A percentile compares a stretch with the other conserved stretches of the same genome.
Evolutionary conservation across 2,329 filamentous ascomycete genomes (phyloP).

Genomic region (Stagonosporopsis cucurbitacearum): DNA sequence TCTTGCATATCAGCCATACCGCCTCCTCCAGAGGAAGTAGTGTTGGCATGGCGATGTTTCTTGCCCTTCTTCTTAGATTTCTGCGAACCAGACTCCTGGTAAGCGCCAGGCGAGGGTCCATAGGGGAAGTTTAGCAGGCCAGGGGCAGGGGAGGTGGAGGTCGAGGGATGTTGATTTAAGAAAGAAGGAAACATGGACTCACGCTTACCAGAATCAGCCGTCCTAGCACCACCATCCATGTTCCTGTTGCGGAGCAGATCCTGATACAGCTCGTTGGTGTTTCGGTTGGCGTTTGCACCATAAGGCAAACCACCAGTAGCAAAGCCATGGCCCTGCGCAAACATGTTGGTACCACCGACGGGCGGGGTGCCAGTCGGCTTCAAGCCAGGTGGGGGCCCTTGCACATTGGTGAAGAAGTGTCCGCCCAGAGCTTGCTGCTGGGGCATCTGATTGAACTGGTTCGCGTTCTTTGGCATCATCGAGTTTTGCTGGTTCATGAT

Average conservation of each 20-base stretch:
- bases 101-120: constrained; percentile 81
- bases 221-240: constrained; percentile 69
- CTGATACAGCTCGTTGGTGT: constrained; percentile 75
- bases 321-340: constrained; percentile 86
- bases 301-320: constrained; percentile 72
- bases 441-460: constrained; percentile 58
- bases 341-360: constrained; percentile 79
- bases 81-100: constrained; percentile 84
- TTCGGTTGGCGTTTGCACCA: constrained; percentile 69
- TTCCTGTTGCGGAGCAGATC: constrained; percentile 75
- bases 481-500: constrained; percentile 83
- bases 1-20: constrained; percentile 99
- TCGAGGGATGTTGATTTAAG: constrained; percentile 82
- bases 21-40: constrained; percentile 99
- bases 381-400: constrained; percentile 90
- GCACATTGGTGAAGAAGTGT: constrained; percentile 84
- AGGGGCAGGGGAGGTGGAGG: constrained; percentile 87
- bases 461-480: constrained; percentile 71
- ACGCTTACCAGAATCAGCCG: constrained; percentile 92
- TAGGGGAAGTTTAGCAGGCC: constrained; percentile 91
- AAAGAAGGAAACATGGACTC: constrained; percentile 96
- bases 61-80: constrained; percentile 99
- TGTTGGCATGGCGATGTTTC: constrained; percentile 99
- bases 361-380: constrained; percentile 96
- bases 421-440: constrained; percentile 63